A percentile compares a stretch with the other conserved stretches of the same genome.
Evolutionary conservation across 495 filamentous ascomycete genomes (phyloP).

Genomic region (Aspergillus incahuasiensis): DNA sequence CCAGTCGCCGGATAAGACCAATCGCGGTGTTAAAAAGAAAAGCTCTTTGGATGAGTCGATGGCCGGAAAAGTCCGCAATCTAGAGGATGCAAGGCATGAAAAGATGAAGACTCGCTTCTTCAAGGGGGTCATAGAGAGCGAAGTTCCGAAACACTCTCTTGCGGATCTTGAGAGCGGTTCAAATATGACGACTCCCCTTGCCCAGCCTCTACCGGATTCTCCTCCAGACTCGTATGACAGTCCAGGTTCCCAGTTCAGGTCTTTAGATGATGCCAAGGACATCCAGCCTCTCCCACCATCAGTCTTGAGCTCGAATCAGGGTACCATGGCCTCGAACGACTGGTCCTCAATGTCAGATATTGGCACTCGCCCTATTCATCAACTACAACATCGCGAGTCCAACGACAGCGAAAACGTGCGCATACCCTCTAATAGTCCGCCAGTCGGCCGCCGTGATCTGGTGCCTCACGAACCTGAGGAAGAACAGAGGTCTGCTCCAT

Average conservation of each 20-base stretch:
- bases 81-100: constrained; percentile 35
- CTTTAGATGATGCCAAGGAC: constrained; percentile 31
- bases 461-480: constrained; percentile 21
- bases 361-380: constrained; percentile 18
- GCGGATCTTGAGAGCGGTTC: constrained; percentile 65
- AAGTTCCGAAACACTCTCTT: constrained; percentile 27
- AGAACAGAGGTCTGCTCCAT: constrained; percentile 42
- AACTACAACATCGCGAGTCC: constrained; percentile 24
- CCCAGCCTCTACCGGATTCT: constrained; percentile 57
- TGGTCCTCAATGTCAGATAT: constrained; percentile 34
- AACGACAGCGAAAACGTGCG: constrained; percentile 25
- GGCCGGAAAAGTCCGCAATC: constrained; percentile 20
- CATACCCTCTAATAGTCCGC: constrained; percentile 14
- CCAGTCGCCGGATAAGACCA: constrained; percentile 22
- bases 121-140: constrained; percentile 41
- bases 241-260: constrained; percentile 27
- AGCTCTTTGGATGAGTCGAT: constrained; percentile 32
- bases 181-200: constrained; percentile 74
- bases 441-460: constrained; percentile 21
- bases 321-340: constrained; percentile 28
- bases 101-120: constrained; percentile 42
- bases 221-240: constrained; percentile 30
- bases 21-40: constrained; percentile 24
- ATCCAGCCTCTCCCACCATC: constrained; percentile 43
- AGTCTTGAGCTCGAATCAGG: constrained; percentile 36